Base-by-base conservation (phyloP, 768 basidiomycete species). In the Pleurotus sapidus region DNA sequence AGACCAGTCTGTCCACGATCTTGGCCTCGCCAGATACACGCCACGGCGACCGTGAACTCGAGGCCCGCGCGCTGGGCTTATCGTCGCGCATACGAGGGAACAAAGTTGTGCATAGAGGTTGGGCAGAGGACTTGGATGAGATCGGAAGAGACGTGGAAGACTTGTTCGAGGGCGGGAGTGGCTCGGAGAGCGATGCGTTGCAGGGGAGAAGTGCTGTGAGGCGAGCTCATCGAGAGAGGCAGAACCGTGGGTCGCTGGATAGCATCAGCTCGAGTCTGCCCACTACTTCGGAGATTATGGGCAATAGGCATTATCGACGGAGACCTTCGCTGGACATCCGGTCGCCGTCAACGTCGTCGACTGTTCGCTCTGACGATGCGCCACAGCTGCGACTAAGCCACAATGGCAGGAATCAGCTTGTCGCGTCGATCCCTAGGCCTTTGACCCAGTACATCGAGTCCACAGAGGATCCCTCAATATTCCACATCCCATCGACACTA, bases 401-500 rank as follows among this genome's bases (percentile, higher is more conserved):
- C 46, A 80, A 80, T 54, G 73, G 77, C 45, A 80, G 86, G 23
- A 75, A 76, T 42, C 69, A 78, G 47, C 78, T 90, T 27, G 71
- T 91, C 54, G 72, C 89, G 0, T 88, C 84, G 24, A 79, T 91
- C 7, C 89, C 91, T 1, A 80, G 89, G 39, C 88, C 91, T 2
- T 65, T 93, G 38, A 91, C 91, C 1, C 86, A 89, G 68, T 90
- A 86, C 63, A 77, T 88, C 38, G 85, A 80, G 53, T 82, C 85
- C 8, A 74, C 77, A 3, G 70, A 79, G 24, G 81, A 84, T 62
- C 73, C 78, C 12, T 72, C 77, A n/a, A 62, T 72, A 6, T 83
- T 92, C 47, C 63, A 74, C 9, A 70, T 92, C 1, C 90, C 90
- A 5, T 84, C 88, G 5, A 92, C 90, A 0, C 73, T 91, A 40